Percentiles rank a stretch among this genome's conserved stretches.
These are phyloP conservation scores for Backusella parvicylindrica DNA, from an alignment of 192 early-diverging fungal genomes.

Conservation along the genomic window DNA sequence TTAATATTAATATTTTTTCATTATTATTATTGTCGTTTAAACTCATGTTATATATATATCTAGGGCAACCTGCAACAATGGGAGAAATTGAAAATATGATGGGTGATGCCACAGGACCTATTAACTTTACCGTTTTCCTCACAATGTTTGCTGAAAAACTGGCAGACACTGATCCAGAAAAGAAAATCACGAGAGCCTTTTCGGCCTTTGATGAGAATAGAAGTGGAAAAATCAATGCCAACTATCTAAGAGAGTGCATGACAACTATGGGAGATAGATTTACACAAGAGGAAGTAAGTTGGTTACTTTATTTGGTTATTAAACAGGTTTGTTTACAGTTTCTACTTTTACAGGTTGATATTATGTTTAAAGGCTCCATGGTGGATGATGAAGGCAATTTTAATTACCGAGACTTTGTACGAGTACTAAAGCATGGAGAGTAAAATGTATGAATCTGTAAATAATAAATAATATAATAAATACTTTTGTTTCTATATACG, in stretches of 20 bases:
- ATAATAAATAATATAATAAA: not conserved
- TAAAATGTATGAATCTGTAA: conserved; percentile 23
- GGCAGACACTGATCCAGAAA: conserved; percentile 86
- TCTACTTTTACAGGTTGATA: conserved; percentile 60
- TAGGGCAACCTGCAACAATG: conserved; percentile 70
- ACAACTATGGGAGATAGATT: conserved; percentile 94
- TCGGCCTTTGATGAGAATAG: conserved; percentile 88
- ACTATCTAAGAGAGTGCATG: conserved; percentile 82
- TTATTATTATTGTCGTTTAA: not conserved
- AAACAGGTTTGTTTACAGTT: not conserved
- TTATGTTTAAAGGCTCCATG: conserved; percentile 89
- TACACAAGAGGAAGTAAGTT: conserved; percentile 78
- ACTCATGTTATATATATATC: not conserved
- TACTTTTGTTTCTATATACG: no score
- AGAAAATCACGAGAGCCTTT: conserved; percentile 89
- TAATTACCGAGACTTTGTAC: conserved; percentile 90
- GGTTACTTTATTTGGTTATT: not conserved
- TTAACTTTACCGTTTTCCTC: conserved; percentile 98
- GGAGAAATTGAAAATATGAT: conserved; percentile 89
- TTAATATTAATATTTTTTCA: no score
- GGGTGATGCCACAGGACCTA: conserved; percentile 78
- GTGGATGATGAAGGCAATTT: conserved; percentile 74
- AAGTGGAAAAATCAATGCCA: conserved; percentile 76
- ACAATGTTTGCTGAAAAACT: conserved; percentile 95
- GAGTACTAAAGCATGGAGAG: conserved; percentile 93